Conservation (phyloP, 2,329 filamentous ascomycete species). For the Epichloe brachyelytri region DNA sequence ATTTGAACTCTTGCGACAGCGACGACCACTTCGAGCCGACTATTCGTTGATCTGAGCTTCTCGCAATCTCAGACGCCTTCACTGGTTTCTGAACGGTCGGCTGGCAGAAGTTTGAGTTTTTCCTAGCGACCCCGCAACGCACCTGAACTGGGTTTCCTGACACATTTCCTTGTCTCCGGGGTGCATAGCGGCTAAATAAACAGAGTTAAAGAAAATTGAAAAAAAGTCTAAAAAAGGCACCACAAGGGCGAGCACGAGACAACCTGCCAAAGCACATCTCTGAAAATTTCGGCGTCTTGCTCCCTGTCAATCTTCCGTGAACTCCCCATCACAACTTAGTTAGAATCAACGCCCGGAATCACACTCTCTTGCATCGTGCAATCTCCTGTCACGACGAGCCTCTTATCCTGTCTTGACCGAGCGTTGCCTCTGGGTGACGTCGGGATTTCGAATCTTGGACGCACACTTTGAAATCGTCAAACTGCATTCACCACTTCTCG, state of each 20-base stretch:
- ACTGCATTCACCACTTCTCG: slow-evolving; percentile 60
- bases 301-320: too few relatives aligned
- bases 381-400: not conserved
- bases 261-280: not conserved
- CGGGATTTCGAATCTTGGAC: not conserved
- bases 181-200: too few relatives aligned
- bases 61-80: slow-evolving; percentile 42
- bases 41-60: slow-evolving; percentile 23
- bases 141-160: too few relatives aligned
- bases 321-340: not conserved
- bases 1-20: slow-evolving; percentile 11
- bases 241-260: not conserved
- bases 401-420: not conserved
- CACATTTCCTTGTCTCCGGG: too few relatives aligned
- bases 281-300: too few relatives aligned
- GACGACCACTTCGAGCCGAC: slow-evolving; percentile 23
- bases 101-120: slow-evolving; percentile 12
- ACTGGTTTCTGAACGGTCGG: slow-evolving; percentile 40
- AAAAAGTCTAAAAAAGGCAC: too few relatives aligned
- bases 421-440: not conserved
- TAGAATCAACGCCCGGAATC: not conserved
- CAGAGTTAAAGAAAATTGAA: too few relatives aligned
- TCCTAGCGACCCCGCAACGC: too few relatives aligned
- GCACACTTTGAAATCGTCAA: slow-evolving; percentile 34
- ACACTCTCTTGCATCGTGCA: not conserved